phyloP scores from a whole-genome alignment of 2,329 filamentous ascomycete genomes.

The Fusarium papillatum region DNA sequence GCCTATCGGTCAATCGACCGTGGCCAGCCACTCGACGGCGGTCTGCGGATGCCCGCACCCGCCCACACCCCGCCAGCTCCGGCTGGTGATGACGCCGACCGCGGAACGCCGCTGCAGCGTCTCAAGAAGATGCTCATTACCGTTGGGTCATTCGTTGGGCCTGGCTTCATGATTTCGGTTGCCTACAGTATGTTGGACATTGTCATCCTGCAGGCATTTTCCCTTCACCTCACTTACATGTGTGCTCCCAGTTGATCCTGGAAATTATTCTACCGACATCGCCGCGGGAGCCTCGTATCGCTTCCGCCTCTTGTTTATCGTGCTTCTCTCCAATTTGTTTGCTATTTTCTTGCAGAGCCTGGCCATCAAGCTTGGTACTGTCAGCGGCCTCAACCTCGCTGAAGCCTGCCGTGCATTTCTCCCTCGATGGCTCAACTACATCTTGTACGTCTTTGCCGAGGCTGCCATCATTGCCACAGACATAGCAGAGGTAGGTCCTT shows the following conservation, averaged over 20 bases:
- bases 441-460: slow-evolving; percentile 74
- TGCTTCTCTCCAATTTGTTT: slow-evolving; percentile 78
- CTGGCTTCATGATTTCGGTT: slow-evolving; percentile 75
- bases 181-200: slow-evolving; percentile 63
- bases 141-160: slow-evolving; percentile 66
- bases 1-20: neutral
- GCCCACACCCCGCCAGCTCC: neutral
- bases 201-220: neutral
- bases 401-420: slow-evolving; percentile 76
- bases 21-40: neutral
- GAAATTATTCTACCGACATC: slow-evolving; percentile 80
- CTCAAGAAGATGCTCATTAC: neutral
- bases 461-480: slow-evolving; percentile 79
- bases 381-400: slow-evolving; percentile 77
- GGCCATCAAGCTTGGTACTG: slow-evolving; percentile 77
- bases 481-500: slow-evolving; percentile 66
- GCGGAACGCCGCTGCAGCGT: neutral
- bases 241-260: slow-evolving; percentile 62
- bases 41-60: neutral
- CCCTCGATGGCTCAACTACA: slow-evolving; percentile 74
- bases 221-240: slow-evolving; percentile 8
- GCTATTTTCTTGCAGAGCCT: slow-evolving; percentile 79
- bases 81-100: neutral
- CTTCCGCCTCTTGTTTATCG: slow-evolving; percentile 76
- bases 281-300: slow-evolving; percentile 76